Base-by-base conservation (phyloP, 306 rosid genomes). In the Nissolia schottii region DNA sequence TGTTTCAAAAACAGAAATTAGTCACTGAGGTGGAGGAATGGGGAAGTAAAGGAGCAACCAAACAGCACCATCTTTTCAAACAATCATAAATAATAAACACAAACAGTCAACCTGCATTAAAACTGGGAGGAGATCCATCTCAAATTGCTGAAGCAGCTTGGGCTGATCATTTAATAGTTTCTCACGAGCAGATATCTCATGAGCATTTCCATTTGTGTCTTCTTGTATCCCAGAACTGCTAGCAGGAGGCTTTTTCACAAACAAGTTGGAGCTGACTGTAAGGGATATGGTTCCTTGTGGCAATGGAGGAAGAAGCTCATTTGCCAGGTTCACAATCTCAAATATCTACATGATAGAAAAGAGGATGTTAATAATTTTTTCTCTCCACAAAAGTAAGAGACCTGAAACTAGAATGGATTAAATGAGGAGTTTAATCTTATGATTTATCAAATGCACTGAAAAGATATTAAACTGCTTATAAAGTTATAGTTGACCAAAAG, bases 221-320 rank as follows among this genome's bases (percentile, higher is more conserved):
- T 92, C 98, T 62, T 80, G 95, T 64, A 81, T 89, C 46, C 80
- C 82, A 65, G 96, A 87, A 80, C 87, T 75, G 46, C 92, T 80
- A 62, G 81, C 88, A 69, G 95, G 70, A 32, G 88, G 65, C 73
- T 85, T 90, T 77, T 81, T 92, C 45, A 92, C 80, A 74, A 89
- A 85, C 64, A 85, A 14, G 81, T 89, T 87, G 66, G 82, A 78
- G 85, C 79, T 85, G 70, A 90, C 74, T 7, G 96, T 94, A 20
- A 92, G 89, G 56, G 90, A 86, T 50, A 89, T 82, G 41, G 85
- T 87, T 76, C 96, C 98, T 90, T 88, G 92, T 1, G 96, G 98
- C 73, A 92, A 78, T 43, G 96, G 94, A 31, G 98, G 98, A 43
- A 92, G 89, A 77, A 92, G 96, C 80, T 92, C 98, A 77, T 92